These are phyloP conservation scores for Chalaropsis ovoidea DNA, from an alignment of 2,329 filamentous ascomycete genomes.

Conservation along the genomic window DNA sequence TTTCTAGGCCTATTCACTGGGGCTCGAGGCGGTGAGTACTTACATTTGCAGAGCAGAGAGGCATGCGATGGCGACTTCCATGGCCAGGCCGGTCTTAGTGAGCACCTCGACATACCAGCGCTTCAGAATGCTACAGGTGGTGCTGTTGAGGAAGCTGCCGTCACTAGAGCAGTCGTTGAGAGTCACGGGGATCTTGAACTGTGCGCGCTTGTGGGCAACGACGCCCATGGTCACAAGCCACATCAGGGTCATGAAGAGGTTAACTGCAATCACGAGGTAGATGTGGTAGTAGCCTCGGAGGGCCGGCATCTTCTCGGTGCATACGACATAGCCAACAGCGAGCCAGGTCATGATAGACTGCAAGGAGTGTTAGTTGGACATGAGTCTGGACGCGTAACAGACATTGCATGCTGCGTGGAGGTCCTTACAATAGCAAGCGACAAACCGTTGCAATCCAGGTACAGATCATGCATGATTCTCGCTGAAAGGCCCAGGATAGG, in stretches of 20 bases:
- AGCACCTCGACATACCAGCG: conserved; percentile 31
- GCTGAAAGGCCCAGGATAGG: conserved; percentile 38
- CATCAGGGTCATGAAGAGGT: conserved; percentile 38
- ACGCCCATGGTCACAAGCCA: conserved; percentile 40
- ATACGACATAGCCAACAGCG: conserved; percentile 35
- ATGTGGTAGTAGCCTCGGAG: conserved; percentile 37
- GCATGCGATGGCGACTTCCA: conserved; percentile 37
- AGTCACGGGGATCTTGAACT: conserved; percentile 32
- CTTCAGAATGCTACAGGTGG: conserved; percentile 32
- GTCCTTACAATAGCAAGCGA: conserved; percentile 35
- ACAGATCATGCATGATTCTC: conserved; percentile 35
- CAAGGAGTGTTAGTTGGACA: conserved; percentile 1
- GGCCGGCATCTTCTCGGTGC: conserved; percentile 35
- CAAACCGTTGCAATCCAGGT: conserved; percentile 36
- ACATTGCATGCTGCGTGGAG: conserved; percentile 8
- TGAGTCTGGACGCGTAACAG: not conserved
- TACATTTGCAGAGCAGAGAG: conserved; percentile 39
- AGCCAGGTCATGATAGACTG: conserved; percentile 41
- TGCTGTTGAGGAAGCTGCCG: conserved; percentile 36
- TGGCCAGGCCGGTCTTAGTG: conserved; percentile 32
- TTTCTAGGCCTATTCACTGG: not conserved
- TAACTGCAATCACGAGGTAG: conserved; percentile 38
- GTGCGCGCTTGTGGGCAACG: conserved; percentile 35
- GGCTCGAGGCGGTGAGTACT: conserved; percentile 25
- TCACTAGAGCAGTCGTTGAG: conserved; percentile 33